phyloP scores from a whole-genome alignment of 345 rosid species.

The Anacardium occidentale region DNA sequence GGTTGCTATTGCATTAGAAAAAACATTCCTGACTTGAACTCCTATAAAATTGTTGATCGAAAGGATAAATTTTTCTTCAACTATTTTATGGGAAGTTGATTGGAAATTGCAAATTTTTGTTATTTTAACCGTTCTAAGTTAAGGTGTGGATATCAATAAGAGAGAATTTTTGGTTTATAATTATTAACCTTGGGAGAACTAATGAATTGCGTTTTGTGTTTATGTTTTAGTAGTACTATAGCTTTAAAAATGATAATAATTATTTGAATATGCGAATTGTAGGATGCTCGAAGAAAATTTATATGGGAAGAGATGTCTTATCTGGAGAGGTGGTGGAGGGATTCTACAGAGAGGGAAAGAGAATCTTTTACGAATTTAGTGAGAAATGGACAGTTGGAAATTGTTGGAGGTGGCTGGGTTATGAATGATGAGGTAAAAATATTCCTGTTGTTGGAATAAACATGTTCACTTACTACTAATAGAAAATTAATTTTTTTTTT shows the following conservation, averaged over 20 bases:
- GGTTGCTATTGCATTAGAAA: background rate
- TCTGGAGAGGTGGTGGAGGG: constrained; percentile 69
- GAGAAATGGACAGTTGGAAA: constrained; percentile 90
- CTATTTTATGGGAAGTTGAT: no score
- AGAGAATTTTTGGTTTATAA: no score
- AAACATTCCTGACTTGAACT: background rate
- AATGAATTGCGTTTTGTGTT: background rate
- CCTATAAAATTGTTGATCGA: background rate
- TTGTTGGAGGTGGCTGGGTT: constrained; percentile 99
- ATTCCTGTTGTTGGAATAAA: background rate
- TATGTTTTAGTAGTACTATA: background rate
- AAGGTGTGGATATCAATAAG: no score
- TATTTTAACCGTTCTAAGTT: no score
- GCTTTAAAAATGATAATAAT: constrained; percentile 10
- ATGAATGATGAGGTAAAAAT: constrained; percentile 93
- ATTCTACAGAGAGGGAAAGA: constrained; percentile 59
- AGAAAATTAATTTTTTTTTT: constrained; percentile 3
- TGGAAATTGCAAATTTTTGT: no score
- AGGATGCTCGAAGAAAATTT: constrained; percentile 87
- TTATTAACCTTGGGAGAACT: background rate
- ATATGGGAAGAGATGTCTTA: constrained; percentile 98
- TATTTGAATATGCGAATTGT: constrained; percentile 25
- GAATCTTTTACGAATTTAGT: constrained; percentile 70
- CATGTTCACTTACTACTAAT: background rate
- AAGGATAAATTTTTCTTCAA: no score